Percentiles rank a stretch among this genome's conserved stretches.
These are phyloP conservation scores for Kurtzmaniella quercitrusa DNA, from an alignment of 1,139 yeast genomes.

Conservation along the genomic window DNA sequence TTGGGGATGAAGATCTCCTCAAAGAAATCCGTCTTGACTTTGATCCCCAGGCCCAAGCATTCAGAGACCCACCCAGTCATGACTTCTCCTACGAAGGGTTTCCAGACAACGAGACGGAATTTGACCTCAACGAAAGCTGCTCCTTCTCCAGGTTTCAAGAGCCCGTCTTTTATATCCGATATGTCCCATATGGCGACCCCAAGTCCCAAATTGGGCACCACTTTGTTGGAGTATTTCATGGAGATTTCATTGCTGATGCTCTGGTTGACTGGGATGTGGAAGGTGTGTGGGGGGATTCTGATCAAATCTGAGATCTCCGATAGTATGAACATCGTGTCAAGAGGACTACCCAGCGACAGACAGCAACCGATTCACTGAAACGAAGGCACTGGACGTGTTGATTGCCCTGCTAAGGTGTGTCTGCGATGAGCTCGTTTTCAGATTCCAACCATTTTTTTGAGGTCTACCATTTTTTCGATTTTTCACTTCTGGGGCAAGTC, in stretches of 20 bases:
- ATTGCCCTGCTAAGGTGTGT: no score
- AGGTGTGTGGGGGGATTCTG: slow-evolving; percentile 83
- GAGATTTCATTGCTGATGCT: slow-evolving; percentile 80
- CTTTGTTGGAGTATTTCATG: slow-evolving; percentile 77
- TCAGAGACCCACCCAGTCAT: slow-evolving; percentile 90
- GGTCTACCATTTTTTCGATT: neutral
- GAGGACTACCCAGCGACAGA: neutral
- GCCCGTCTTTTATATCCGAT: slow-evolving; percentile 75
- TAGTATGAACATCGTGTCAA: slow-evolving; percentile 68
- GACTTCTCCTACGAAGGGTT: slow-evolving; percentile 94
- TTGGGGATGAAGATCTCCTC: slow-evolving; percentile 90
- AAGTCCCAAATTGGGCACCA: slow-evolving; percentile 78
- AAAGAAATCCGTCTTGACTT: slow-evolving; percentile 79
- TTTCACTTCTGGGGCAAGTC: no score
- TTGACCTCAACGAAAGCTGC: slow-evolving; percentile 73
- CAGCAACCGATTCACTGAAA: neutral
- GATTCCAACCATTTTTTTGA: no score
- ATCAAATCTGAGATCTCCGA: slow-evolving; percentile 78
- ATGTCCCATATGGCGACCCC: slow-evolving; percentile 84
- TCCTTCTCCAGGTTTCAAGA: slow-evolving; percentile 94
- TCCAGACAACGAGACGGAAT: slow-evolving; percentile 77
- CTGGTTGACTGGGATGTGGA: slow-evolving; percentile 63
- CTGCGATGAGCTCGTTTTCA: slow-evolving; percentile 4
- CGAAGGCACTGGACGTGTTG: neutral
- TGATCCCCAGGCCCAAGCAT: slow-evolving; percentile 82